Evolutionary conservation across 2,329 filamentous ascomycete species (phyloP), one percentile per base, ranked within the genome.

Genomic region (Fusarium sp.): DNA sequence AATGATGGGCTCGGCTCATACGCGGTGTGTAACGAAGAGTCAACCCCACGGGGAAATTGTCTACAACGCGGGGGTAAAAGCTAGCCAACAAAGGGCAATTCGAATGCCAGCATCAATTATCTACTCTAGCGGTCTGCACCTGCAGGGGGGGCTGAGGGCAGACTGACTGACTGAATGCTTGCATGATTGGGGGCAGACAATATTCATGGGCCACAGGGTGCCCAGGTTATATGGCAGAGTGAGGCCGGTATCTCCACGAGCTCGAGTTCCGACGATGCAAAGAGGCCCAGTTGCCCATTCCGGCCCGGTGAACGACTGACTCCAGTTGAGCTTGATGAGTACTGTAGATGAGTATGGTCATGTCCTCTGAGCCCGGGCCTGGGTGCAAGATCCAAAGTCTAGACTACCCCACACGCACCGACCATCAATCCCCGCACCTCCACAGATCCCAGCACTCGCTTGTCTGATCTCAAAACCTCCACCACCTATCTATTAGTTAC

Each of bases 341-440:
- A 35, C 33, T 17, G 18, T 17, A 31, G 51, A 28, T 36, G 35
- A 66, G 47, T 35, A 35, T 56, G 47, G 64, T 12, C 51, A 44
- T 33, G 31, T 47, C 45, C 51, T 48, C 41, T 63, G 41, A 63
- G 52, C 56, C 66, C 36, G 66, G 65, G 58, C 31, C 59, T 70
- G 67, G 58, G 44, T 59, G 56, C 48, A 41, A 77, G 66, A 72
- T 70, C 73, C 70, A 58, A 72, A 63, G 61, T 63, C 69, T 77
- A 63, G 56, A 64, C 69, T 78, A 76, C 76, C 76, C 76, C 76
- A 78, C 76, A 78, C 66, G 72, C 69, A 73, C 66, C 51, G 67
- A 63, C 72, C 68, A 72, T 47, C 57, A 64, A 68, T 74, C 76
- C 77, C 76, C 76, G 76, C 76, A 78, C 75, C 69, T 77, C 73